phyloP scores from a whole-genome alignment of 306 rosid genomes.

The Styphnolobium japonicum region DNA sequence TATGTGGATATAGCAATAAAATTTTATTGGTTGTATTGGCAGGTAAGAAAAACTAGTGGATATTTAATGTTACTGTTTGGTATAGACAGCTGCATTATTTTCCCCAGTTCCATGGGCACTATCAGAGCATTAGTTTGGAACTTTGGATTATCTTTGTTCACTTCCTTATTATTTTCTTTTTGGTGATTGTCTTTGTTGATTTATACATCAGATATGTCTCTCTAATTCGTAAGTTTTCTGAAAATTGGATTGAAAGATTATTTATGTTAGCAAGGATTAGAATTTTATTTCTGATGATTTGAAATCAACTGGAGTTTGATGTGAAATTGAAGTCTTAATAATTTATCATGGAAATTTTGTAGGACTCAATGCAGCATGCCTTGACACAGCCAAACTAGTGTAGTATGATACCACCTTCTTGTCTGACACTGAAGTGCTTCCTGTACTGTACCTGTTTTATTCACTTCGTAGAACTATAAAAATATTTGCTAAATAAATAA shows the following conservation, averaged over 20 bases:
- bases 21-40: background rate
- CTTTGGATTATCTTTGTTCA: background rate
- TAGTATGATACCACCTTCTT: background rate
- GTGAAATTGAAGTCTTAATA: background rate
- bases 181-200: background rate
- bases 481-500: background rate
- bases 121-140: background rate
- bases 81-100: background rate
- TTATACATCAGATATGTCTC: background rate
- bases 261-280: background rate
- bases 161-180: background rate
- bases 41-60: background rate
- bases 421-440: background rate
- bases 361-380: slow-evolving; percentile 5
- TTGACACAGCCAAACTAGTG: slow-evolving; percentile 14
- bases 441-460: background rate
- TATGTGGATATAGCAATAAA: background rate
- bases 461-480: background rate
- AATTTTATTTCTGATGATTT: background rate
- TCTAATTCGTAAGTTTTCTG: background rate
- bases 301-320: background rate
- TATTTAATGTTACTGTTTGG: background rate
- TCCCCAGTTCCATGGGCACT: background rate
- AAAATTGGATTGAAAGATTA: background rate
- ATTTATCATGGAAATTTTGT: slow-evolving; percentile 1